phyloP scores from a whole-genome alignment of 176 grass and related monocot species.

The Poa annua region DNA sequence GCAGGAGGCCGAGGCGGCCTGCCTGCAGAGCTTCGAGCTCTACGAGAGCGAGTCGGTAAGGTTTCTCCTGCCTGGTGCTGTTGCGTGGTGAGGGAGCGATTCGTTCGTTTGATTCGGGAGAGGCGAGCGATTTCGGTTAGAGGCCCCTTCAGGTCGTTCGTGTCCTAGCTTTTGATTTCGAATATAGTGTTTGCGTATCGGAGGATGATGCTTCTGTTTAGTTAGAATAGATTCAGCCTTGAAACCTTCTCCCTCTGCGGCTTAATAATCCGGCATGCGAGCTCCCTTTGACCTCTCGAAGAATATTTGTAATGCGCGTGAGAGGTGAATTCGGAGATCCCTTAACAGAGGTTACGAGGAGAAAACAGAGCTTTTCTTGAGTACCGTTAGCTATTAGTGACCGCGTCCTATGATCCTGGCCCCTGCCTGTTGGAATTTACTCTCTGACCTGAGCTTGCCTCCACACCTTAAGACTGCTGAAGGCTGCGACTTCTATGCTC shows the following conservation, averaged over 20 bases:
- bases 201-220: not conserved
- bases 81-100: constrained; percentile 11
- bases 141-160: not conserved
- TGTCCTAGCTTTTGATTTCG: not conserved
- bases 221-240: not conserved
- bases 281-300: not conserved
- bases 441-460: not conserved
- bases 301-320: not conserved
- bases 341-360: not conserved
- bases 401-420: not conserved
- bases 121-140: not conserved
- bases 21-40: constrained; percentile 75
- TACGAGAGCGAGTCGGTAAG: constrained; percentile 73
- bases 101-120: constrained; percentile 20
- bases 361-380: not conserved
- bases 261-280: not conserved
- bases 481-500: not conserved
- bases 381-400: not conserved
- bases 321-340: not conserved
- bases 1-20: constrained; percentile 40
- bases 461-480: too few species aligned
- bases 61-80: not conserved
- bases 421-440: not conserved
- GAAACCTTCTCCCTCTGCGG: not conserved
- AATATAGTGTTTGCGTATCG: not conserved